Conservation (phyloP, 148 eudicot genomes). For the Cornus florida region DNA sequence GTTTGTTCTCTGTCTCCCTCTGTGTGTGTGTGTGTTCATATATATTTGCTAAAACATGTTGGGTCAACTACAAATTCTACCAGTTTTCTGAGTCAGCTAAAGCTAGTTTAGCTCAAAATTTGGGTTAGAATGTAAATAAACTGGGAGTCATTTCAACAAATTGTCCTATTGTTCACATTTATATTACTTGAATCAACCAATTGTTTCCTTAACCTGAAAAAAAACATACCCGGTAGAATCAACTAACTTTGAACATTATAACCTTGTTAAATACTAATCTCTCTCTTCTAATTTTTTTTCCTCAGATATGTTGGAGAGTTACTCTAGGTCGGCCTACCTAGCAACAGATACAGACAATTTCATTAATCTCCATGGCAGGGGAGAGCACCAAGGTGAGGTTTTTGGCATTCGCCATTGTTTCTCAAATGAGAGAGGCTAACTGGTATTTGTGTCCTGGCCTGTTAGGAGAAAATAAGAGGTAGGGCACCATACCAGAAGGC, state of each 20-base stretch:
- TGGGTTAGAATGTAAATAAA: background rate
- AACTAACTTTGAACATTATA: background rate
- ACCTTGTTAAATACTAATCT: background rate
- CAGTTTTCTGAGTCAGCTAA: background rate
- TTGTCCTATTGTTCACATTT: background rate
- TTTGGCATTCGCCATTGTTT: constrained; percentile 5
- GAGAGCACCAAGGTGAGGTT: constrained; percentile 31
- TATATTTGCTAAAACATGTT: background rate
- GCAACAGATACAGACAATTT: constrained; percentile 41
- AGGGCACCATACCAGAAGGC: constrained; percentile 45
- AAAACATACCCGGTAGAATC: too few species aligned
- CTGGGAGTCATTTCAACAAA: background rate
- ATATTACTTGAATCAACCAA: background rate
- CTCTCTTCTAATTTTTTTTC: background rate
- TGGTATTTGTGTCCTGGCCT: constrained; percentile 15
- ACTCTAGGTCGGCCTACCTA: constrained; percentile 34
- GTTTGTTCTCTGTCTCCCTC: constrained; percentile 25
- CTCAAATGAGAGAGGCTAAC: background rate
- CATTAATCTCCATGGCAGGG: constrained; percentile 38
- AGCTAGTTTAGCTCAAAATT: background rate
- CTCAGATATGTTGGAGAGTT: constrained; percentile 50
- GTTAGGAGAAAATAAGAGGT: constrained; percentile 32
- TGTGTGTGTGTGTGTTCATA: background rate
- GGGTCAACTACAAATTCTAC: background rate
- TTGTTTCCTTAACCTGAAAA: too few species aligned